A percentile compares a stretch with the other conserved stretches of the same genome.
These are phyloP conservation scores for Lasiosphaeria hispida DNA, from an alignment of 495 filamentous ascomycete genomes.

Conservation along the genomic window DNA sequence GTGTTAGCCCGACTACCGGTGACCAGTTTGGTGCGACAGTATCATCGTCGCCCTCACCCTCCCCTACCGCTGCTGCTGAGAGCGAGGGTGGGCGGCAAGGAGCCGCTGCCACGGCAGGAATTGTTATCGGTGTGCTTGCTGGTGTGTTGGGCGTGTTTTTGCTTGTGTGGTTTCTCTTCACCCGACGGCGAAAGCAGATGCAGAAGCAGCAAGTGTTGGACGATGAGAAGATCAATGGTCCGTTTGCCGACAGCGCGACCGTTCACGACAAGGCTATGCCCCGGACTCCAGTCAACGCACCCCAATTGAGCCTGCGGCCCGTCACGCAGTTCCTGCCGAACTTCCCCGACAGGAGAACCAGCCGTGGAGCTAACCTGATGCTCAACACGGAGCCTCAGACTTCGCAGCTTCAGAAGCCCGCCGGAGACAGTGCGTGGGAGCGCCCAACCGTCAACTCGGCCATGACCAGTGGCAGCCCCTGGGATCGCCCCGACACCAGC, in stretches of 20 bases:
- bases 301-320: constrained; percentile 80
- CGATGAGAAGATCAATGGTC: constrained; percentile 54
- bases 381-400: constrained; percentile 37
- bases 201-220: constrained; percentile 54
- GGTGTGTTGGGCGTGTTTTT: constrained; percentile 60
- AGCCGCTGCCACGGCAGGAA: constrained; percentile 75
- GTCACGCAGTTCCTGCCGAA: constrained; percentile 84
- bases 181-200: constrained; percentile 54
- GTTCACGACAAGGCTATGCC: neutral
- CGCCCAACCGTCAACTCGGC: constrained; percentile 23
- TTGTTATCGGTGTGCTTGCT: constrained; percentile 73
- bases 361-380: constrained; percentile 46
- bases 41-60: constrained; percentile 19
- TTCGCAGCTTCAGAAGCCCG: constrained; percentile 19
- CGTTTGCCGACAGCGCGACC: constrained; percentile 29
- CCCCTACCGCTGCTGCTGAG: constrained; percentile 31
- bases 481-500: constrained; percentile 44
- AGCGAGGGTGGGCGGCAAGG: constrained; percentile 36
- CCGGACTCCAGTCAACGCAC: constrained; percentile 45
- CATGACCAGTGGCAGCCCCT: constrained; percentile 20
- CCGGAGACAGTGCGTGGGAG: constrained; percentile 43
- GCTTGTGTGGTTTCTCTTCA: constrained; percentile 67
- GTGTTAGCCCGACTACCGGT: neutral
- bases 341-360: constrained; percentile 46
- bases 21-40: neutral